Percentiles rank a stretch among this genome's conserved stretches.
Evolutionary conservation across 768 basidiomycete genomes (phyloP).

Genomic region (Kwoniella shandongensis): DNA sequence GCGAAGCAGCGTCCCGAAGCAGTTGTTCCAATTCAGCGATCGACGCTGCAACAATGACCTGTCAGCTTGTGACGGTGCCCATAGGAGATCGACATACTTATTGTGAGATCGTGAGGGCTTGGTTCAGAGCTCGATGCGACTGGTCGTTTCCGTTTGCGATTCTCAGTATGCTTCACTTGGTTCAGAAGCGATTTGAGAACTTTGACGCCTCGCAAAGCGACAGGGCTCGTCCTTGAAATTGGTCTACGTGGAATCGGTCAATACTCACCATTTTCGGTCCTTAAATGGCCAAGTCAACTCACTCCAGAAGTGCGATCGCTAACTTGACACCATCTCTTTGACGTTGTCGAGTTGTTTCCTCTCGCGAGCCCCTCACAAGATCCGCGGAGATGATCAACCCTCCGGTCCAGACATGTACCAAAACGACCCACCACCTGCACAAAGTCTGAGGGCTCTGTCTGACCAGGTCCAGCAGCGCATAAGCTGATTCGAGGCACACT

Average conservation of each 20-base stretch:
- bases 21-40: slow-evolving; percentile 16
- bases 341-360: slow-evolving; percentile 1
- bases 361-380: slow-evolving; percentile 7
- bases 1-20: slow-evolving; percentile 10
- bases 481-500: slow-evolving; percentile 21
- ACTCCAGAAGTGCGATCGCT: slow-evolving; percentile 22
- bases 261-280: no score
- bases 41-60: slow-evolving; percentile 2
- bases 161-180: slow-evolving; percentile 9
- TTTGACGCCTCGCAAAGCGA: slow-evolving; percentile 24
- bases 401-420: slow-evolving; percentile 27
- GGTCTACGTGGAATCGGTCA: slow-evolving; percentile 6
- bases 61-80: not conserved
- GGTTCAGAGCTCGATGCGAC: not conserved
- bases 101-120: not conserved
- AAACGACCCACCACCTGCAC: slow-evolving; percentile 27
- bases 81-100: not conserved
- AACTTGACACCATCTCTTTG: slow-evolving; percentile 15
- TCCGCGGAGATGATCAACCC: slow-evolving; percentile 26
- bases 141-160: slow-evolving; percentile 7
- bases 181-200: slow-evolving; percentile 25
- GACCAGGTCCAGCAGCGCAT: slow-evolving; percentile 19
- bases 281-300: slow-evolving; percentile 9
- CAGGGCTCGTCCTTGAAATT: slow-evolving; percentile 15
- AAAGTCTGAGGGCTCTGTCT: slow-evolving; percentile 18